Evolutionary conservation across 257 asterid genomes (phyloP).

Genomic region (Avicennia marina): DNA sequence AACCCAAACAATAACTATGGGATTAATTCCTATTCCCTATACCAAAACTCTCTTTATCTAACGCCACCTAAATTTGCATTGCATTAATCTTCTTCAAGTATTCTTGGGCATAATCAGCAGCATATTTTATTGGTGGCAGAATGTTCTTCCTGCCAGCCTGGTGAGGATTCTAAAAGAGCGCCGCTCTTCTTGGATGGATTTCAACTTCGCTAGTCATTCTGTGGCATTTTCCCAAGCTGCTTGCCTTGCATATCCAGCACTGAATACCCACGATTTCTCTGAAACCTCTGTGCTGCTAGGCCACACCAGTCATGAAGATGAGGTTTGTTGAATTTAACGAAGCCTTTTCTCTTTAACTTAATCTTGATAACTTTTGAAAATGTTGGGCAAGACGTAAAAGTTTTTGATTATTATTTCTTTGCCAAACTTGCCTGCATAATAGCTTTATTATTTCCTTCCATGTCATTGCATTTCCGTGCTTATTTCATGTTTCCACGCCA

Average conservation of each 20-base stretch:
- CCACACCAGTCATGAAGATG: slow-evolving; percentile 30
- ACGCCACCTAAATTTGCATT: slow-evolving; percentile 5
- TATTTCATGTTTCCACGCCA: slow-evolving; percentile 14
- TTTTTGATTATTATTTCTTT: not conserved
- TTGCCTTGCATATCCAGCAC: slow-evolving; percentile 28
- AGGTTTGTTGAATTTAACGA: slow-evolving; percentile 25
- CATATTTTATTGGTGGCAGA: slow-evolving; percentile 27
- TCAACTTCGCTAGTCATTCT: slow-evolving; percentile 30
- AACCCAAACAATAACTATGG: too few relatives aligned
- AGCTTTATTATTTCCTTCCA: slow-evolving; percentile 4
- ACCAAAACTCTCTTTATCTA: too few relatives aligned
- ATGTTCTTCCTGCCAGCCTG: slow-evolving; percentile 33
- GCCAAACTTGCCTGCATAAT: not conserved
- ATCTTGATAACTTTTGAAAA: not conserved
- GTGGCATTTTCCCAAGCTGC: slow-evolving; percentile 25
- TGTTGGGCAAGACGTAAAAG: slow-evolving; percentile 8
- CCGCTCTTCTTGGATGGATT: slow-evolving; percentile 37
- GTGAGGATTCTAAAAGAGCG: slow-evolving; percentile 37
- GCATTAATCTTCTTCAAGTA: not conserved
- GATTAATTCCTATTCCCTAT: too few relatives aligned
- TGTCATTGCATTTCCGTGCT: not conserved
- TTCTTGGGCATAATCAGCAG: not conserved
- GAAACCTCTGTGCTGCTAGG: slow-evolving; percentile 28
- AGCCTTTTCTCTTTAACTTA: not conserved
- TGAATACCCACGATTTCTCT: slow-evolving; percentile 14